Conservation (phyloP, 768 basidiomycete species). For the Tulasnella sp. region DNA sequence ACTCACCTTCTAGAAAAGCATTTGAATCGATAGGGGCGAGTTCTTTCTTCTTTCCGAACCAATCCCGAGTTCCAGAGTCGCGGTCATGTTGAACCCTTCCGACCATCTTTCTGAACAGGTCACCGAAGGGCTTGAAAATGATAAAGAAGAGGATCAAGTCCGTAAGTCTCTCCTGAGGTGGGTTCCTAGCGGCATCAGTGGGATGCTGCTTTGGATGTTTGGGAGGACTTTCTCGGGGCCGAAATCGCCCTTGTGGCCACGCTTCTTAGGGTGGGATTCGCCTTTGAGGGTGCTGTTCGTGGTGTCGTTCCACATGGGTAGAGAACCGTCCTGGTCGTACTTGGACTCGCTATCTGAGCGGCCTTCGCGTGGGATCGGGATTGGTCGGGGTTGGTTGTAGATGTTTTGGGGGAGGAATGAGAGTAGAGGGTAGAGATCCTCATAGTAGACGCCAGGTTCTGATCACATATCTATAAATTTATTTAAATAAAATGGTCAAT, state of each 20-base stretch:
- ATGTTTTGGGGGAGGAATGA: constrained; percentile 56
- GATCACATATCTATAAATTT: constrained; percentile 38
- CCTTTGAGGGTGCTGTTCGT: background rate
- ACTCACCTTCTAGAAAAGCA: constrained; percentile 28
- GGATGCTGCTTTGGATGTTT: background rate
- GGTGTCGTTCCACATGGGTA: constrained; percentile 46
- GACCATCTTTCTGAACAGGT: constrained; percentile 9
- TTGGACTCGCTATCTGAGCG: background rate
- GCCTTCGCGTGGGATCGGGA: constrained; percentile 16
- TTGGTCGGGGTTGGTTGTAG: constrained; percentile 19
- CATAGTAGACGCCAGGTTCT: constrained; percentile 60
- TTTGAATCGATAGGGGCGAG: constrained; percentile 23
- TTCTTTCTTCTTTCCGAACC: constrained; percentile 29
- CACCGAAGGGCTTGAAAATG: constrained; percentile 38
- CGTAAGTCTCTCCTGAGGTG: constrained; percentile 39
- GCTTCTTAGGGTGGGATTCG: constrained; percentile 17
- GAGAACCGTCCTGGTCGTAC: constrained; percentile 32
- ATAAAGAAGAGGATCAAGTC: constrained; percentile 45
- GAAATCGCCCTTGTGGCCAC: constrained; percentile 5
- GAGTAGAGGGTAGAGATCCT: constrained; percentile 61
- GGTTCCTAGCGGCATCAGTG: constrained; percentile 49
- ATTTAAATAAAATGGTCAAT: background rate
- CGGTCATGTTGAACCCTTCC: constrained; percentile 10
- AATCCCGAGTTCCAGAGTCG: constrained; percentile 11
- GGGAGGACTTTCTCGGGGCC: constrained; percentile 18